Evolutionary conservation across 1,284 basidiomycete genomes (phyloP).

Genomic region (Pseudozyma pruni): DNA sequence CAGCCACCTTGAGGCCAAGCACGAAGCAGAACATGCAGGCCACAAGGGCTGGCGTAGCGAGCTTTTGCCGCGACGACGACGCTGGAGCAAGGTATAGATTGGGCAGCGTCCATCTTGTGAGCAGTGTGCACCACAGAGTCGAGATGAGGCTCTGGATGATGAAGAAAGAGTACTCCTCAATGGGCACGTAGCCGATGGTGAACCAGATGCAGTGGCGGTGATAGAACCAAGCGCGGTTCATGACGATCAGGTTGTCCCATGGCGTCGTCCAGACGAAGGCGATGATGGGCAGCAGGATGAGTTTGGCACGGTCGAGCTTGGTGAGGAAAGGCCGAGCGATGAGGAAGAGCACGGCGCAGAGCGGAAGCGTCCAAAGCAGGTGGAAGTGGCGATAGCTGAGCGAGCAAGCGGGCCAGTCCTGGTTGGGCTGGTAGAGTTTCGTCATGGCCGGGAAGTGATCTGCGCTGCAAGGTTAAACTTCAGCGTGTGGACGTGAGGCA

Average conservation of each 20-base stretch:
- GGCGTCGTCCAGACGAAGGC: conserved; percentile 64
- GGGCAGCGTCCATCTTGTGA: conserved; percentile 57
- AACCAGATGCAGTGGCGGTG: conserved; percentile 57
- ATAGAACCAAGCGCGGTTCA: conserved; percentile 59
- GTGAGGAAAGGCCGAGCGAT: conserved; percentile 55
- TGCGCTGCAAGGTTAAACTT: not conserved
- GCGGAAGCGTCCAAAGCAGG: conserved; percentile 56
- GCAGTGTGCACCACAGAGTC: conserved; percentile 52
- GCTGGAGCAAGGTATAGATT: conserved; percentile 35
- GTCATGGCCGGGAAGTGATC: conserved; percentile 7
- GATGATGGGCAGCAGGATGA: conserved; percentile 55
- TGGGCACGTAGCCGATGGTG: conserved; percentile 56
- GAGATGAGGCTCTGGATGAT: conserved; percentile 61
- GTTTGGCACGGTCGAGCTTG: conserved; percentile 54
- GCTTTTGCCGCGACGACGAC: not conserved
- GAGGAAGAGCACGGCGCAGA: conserved; percentile 43
- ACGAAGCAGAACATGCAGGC: conserved; percentile 8
- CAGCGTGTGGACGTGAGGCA: too few species aligned
- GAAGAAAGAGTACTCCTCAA: conserved; percentile 65
- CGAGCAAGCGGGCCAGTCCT: conserved; percentile 46
- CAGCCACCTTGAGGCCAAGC: conserved; percentile 24
- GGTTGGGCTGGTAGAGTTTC: conserved; percentile 13
- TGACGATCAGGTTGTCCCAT: conserved; percentile 61
- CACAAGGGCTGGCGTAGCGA: conserved; percentile 12
- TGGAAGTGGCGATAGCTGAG: conserved; percentile 59